Evolutionary conservation across 164 flowering plant species (phyloP).

Genomic region (Liquidambar formosana): DNA sequence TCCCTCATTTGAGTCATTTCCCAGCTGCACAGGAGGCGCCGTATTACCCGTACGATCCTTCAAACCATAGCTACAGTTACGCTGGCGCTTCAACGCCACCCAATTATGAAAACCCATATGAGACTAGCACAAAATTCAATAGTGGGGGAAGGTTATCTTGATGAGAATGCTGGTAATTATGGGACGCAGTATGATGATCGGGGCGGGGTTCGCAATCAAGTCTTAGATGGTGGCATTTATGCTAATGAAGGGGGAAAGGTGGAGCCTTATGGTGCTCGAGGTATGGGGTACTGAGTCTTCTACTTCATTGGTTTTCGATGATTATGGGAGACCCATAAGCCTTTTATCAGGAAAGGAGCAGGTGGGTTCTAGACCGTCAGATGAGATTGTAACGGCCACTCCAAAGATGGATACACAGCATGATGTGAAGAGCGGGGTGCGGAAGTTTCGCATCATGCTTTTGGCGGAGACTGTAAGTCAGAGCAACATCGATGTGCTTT

Average conservation of each 20-base stretch:
- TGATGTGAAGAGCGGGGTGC: slow-evolving; percentile 5
- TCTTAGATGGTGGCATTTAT: slow-evolving; percentile 1
- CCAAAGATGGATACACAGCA: slow-evolving; percentile 3
- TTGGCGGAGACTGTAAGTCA: slow-evolving; percentile 18
- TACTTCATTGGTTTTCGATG: slow-evolving; percentile 13
- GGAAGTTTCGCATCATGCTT: slow-evolving; percentile 12
- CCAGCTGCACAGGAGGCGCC: slow-evolving; percentile 1
- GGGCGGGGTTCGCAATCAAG: background rate
- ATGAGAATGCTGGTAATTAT: background rate
- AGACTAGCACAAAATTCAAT: background rate
- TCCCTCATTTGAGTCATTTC: slow-evolving; percentile 3
- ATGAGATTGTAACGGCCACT: background rate
- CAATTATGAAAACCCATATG: background rate
- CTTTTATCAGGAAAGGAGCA: background rate
- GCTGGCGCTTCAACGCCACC: background rate
- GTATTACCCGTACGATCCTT: slow-evolving; percentile 2
- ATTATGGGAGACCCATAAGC: slow-evolving; percentile 16
- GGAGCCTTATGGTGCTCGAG: slow-evolving; percentile 7
- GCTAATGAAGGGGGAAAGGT: slow-evolving; percentile 6
- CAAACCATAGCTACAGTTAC: background rate
- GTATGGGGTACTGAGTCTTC: background rate
- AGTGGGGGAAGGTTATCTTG: background rate
- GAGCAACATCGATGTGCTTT: slow-evolving; percentile 18
- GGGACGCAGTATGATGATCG: background rate
- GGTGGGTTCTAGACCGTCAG: background rate